phyloP scores from a whole-genome alignment of 371 early-diverging fungal species.

The Lichtheimia corymbifera region DNA sequence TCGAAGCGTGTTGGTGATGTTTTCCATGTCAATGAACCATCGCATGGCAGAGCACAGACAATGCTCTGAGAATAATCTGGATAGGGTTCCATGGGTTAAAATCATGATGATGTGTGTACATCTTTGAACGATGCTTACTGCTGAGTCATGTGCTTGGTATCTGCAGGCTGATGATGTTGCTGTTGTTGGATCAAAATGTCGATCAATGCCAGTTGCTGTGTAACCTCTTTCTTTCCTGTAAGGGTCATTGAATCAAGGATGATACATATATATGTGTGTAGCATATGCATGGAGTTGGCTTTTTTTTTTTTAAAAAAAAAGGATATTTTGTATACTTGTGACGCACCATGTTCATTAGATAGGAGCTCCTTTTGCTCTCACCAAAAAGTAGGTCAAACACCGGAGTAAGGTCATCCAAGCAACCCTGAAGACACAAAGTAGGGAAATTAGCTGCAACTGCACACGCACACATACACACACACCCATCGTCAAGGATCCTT shows the following conservation, averaged over 20 bases:
- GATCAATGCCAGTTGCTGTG: conserved; percentile 62
- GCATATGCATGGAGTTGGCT: conserved; percentile 35
- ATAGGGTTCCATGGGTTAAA: background rate
- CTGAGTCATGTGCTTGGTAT: conserved; percentile 45
- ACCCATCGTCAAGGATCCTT: background rate
- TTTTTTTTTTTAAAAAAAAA: conserved; percentile 67
- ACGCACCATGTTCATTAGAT: conserved; percentile 53
- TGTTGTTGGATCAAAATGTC: conserved; percentile 50
- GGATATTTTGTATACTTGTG: conserved; percentile 13
- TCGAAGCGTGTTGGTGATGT: conserved; percentile 56
- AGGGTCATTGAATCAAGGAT: conserved; percentile 4
- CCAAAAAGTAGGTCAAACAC: conserved; percentile 61
- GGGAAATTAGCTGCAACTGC: background rate
- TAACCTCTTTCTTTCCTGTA: conserved; percentile 51
- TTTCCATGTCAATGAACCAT: conserved; percentile 79
- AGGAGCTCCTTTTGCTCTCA: conserved; percentile 38
- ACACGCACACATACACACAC: too few species aligned
- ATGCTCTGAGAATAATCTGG: conserved; percentile 74
- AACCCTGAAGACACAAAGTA: conserved; percentile 51
- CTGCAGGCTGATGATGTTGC: conserved; percentile 54
- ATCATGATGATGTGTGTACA: background rate
- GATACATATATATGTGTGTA: background rate
- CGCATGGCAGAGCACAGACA: conserved; percentile 83
- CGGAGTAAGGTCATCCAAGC: conserved; percentile 65
- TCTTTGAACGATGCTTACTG: conserved; percentile 31